Evolutionary conservation across 148 eudicot genomes (phyloP), one percentile per base, ranked within the genome.

Genomic region (Spergularia bocconei): DNA sequence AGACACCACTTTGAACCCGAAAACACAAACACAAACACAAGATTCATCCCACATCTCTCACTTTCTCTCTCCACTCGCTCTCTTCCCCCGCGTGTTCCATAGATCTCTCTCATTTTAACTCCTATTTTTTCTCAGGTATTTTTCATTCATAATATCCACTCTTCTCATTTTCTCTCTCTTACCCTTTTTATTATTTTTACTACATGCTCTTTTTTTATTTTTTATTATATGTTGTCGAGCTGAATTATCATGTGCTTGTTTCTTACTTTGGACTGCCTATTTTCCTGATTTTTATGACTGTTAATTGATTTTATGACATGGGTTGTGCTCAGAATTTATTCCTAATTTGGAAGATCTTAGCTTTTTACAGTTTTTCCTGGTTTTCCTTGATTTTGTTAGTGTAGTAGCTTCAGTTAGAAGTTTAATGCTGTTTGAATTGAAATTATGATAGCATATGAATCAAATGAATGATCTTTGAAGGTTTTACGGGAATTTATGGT

Each of bases 51-150:
- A 5, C 33, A n/a, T 2, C 5, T 19, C 53, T 1, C 39, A 52
- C 7, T 16, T 20, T 25, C 59, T 69, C 44, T 69, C 55, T 69
- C 41, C 72, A 52, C 72, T 69, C 72, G 72, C 72, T 53, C 59
- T 53, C 60, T 52, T 8, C 59, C 20, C 72, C 11, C 72, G 59
- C 55, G 55, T 67, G 33, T 67, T 67, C 56, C 38, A 48, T 55
- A 68, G 52, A 50, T 69, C 33, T 63, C 67, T 63, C 67, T 48
- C 54, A 64, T 64, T 64, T 38, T 64, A 12, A 38, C 11, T 41
- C 15, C 53, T 14, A 25, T 52, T 47, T 23, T 69, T 52, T 52
- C 39, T 69, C 72, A 69, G 72, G 72, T 69, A 69, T 25, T 58
- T 19, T 6, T 15, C 2, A 33, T 19, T 4, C 36, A 29, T 29